Base-by-base conservation (phyloP, 495 filamentous ascomycete species). In the Friedmanniomyces endolithicus region DNA sequence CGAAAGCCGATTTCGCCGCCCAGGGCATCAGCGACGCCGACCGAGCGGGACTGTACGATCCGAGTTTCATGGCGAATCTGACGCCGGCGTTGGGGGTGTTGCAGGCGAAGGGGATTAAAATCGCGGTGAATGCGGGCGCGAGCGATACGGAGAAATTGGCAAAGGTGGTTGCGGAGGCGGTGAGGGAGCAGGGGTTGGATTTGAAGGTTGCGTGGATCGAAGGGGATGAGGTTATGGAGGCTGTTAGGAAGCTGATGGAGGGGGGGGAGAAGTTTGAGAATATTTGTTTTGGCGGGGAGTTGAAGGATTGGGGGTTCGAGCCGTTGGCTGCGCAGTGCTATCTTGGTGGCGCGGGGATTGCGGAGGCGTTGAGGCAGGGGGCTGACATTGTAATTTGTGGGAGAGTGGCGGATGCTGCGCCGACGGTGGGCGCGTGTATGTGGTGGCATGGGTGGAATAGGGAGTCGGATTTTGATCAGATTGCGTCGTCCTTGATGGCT, bases 291-390 rank as follows among this genome's bases (percentile, higher is more conserved):
- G 55, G 48, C 16, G 49, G 48, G 4, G 50, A 53, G 16, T 22
- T 57, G 31, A 53, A 57, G 4, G 49, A 57, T 29, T 57, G 55
- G 55, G 52, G 45, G 11, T 53, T 57, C 17, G 55, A 59, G 20
- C 52, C 56, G n/a, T 11, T 58, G 17, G 48, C 39, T n/a, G 56
- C 56, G 22, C 51, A 54, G 29, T 56, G 53, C 56, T 61, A 81
- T 60, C 70, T 81, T 0, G 78, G 78, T 11, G 74, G 71, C 17
- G 59, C 70, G 6, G 65, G 61, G 11, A 68, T 68, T 20, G 64
- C 59, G 11, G 50, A 60, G 47, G 64, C 63, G 20, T 57, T 68
- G 35, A 56, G 35, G 34, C 39, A 60, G 31, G 65, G 65, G 9
- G 65, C 65, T 4, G 64, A 66, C 43, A 68, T 68, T 55, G 63